Evolutionary conservation across 2,329 filamentous ascomycete species (phyloP).

Genomic region (Cladosporium sp.): DNA sequence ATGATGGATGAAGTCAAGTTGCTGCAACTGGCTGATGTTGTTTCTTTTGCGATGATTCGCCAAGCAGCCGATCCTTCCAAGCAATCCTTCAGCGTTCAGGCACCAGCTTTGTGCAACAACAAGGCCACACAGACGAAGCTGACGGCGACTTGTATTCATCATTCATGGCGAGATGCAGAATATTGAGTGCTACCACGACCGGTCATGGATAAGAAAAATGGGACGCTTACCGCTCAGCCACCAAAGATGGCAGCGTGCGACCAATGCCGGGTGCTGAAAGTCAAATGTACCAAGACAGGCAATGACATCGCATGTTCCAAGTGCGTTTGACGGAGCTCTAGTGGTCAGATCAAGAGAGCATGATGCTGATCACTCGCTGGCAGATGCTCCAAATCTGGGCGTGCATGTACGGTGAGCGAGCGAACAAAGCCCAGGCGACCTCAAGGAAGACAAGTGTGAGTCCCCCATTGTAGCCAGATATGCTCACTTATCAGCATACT

Average conservation of each 20-base stretch:
- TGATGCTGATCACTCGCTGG: background rate
- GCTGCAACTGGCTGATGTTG: no score
- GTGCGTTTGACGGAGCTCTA: background rate
- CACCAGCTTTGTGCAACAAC: no score
- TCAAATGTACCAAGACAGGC: background rate
- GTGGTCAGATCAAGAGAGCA: background rate
- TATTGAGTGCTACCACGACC: no score
- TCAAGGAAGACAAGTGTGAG: background rate
- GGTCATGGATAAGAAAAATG: no score
- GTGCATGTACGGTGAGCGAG: background rate
- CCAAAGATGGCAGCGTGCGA: background rate
- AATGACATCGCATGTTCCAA: background rate
- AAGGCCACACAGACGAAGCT: no score
- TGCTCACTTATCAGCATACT: background rate
- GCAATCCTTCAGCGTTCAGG: no score
- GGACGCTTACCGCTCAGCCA: no score
- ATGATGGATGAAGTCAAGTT: no score
- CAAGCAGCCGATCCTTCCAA: no score
- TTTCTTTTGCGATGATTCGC: no score
- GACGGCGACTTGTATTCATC: no score
- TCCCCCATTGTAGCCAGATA: background rate
- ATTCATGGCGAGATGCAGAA: no score
- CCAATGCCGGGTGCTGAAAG: slow-evolving; percentile 2
- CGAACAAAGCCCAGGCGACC: background rate
- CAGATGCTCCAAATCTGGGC: background rate